Conservation (phyloP, 1,139 yeast genomes). For the Nakaseomyces kungkrabaensis region DNA sequence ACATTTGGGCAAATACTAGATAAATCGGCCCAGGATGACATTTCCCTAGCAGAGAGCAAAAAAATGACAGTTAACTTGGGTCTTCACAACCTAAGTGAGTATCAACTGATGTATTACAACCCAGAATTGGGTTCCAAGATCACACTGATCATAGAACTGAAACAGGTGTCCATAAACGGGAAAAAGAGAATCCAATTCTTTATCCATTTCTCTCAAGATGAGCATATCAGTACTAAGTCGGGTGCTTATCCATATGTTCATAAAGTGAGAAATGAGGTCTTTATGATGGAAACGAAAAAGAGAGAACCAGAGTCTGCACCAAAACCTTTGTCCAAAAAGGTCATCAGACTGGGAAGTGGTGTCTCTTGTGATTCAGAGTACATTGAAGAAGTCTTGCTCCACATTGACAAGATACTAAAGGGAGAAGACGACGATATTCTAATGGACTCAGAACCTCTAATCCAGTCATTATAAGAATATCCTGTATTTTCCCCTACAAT, state of each 20-base stretch:
- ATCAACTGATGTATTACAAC: conserved; percentile 22
- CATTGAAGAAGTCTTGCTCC: conserved; percentile 20
- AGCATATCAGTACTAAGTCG: conserved; percentile 22
- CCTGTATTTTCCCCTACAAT: not conserved
- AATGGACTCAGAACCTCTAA: not conserved
- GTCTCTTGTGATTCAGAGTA: conserved; percentile 25
- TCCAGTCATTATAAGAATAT: not conserved
- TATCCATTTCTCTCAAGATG: conserved; percentile 26
- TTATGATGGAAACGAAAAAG: conserved; percentile 19
- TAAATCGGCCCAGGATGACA: not conserved
- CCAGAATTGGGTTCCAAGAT: conserved; percentile 21
- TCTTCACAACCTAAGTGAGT: conserved; percentile 25
- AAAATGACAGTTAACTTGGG: conserved; percentile 14
- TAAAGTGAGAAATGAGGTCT: conserved; percentile 23
- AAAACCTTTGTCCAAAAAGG: conserved; percentile 8
- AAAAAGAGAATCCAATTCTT: conserved; percentile 19
- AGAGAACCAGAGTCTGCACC: conserved; percentile 3
- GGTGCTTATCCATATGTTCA: conserved; percentile 22
- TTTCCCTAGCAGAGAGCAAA: not conserved
- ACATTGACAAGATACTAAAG: conserved; percentile 18
- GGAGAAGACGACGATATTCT: not conserved
- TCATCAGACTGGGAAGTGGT: conserved; percentile 23
- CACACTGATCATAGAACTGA: conserved; percentile 22
- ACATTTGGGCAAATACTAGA: conserved; percentile 18
- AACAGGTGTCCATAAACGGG: conserved; percentile 21